A percentile compares a stretch with the other conserved stretches of the same genome.
phyloP scores from a whole-genome alignment of 2,329 filamentous ascomycete genomes.

The Fusarium ambrosium region DNA sequence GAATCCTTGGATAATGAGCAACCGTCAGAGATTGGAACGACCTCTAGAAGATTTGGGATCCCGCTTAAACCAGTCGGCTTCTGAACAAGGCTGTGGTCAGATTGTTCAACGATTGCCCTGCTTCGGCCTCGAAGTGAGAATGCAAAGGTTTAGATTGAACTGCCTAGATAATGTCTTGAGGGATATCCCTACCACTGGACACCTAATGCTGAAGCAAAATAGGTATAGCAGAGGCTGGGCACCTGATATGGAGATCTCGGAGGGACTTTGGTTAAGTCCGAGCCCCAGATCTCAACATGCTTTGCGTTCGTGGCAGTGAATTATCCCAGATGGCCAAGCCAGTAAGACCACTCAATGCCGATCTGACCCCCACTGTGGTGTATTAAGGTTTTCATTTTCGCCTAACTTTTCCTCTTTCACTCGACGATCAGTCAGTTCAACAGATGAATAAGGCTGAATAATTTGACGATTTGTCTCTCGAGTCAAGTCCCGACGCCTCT shows the following conservation, averaged over 20 bases:
- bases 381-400: neutral
- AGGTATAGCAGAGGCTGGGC: neutral
- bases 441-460: neutral
- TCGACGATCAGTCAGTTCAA: neutral
- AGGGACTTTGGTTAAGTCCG: neutral
- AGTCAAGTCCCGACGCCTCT: neutral
- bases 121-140: neutral
- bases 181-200: neutral
- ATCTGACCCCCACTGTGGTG: neutral
- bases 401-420: neutral
- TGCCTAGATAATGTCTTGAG: neutral
- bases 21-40: constrained; percentile 20
- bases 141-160: neutral
- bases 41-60: constrained; percentile 49
- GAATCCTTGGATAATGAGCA: constrained; percentile 46
- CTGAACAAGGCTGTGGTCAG: neutral
- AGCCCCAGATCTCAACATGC: neutral
- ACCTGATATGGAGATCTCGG: neutral
- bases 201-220: neutral
- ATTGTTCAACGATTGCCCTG: neutral
- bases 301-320: neutral
- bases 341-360: neutral
- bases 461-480: neutral
- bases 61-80: constrained; percentile 27
- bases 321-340: neutral